A percentile compares a stretch with the other conserved stretches of the same genome.
Conservation (phyloP, 176 grass and related monocot species). For the Hsuehochloa calcarea region DNA sequence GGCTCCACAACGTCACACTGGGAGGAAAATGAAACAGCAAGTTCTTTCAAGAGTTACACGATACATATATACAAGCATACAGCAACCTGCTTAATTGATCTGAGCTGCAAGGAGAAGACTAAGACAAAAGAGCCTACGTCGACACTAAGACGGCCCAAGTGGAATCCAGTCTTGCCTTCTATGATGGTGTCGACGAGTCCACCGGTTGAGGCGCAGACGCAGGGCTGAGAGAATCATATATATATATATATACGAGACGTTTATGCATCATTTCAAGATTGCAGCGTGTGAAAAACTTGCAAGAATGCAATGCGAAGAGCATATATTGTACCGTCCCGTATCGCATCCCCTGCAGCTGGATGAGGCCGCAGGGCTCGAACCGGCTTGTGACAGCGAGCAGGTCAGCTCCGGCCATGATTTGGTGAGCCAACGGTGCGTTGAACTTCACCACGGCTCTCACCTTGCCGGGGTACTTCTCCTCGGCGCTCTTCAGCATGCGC, state of each 20-base stretch:
- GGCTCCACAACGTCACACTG: slow-evolving; percentile 66
- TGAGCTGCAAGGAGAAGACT: not conserved
- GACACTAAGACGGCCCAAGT: slow-evolving; percentile 81
- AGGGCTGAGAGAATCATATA: slow-evolving; percentile 34
- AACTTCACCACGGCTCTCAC: slow-evolving; percentile 84
- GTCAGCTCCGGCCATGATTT: slow-evolving; percentile 91
- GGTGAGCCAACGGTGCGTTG: slow-evolving; percentile 78
- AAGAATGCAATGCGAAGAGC: not conserved
- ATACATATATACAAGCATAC: not conserved
- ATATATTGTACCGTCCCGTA: slow-evolving; percentile 63
- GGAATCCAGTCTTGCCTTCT: slow-evolving; percentile 89
- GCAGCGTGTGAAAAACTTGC: not conserved
- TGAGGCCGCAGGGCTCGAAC: slow-evolving; percentile 94
- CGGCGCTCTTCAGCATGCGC: slow-evolving; percentile 43
- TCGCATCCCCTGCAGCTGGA: slow-evolving; percentile 92
- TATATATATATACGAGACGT: too few species aligned
- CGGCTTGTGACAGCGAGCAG: slow-evolving; percentile 70
- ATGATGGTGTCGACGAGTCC: slow-evolving; percentile 86
- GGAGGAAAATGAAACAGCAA: not conserved
- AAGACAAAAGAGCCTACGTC: slow-evolving; percentile 33
- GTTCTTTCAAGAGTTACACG: not conserved
- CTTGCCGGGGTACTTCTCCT: slow-evolving; percentile 64
- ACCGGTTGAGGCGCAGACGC: slow-evolving; percentile 66
- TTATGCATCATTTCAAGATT: not conserved
- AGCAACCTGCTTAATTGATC: not conserved